Conservation (phyloP, 73 alveolate species). For the Paramecium sonneborni region DNA sequence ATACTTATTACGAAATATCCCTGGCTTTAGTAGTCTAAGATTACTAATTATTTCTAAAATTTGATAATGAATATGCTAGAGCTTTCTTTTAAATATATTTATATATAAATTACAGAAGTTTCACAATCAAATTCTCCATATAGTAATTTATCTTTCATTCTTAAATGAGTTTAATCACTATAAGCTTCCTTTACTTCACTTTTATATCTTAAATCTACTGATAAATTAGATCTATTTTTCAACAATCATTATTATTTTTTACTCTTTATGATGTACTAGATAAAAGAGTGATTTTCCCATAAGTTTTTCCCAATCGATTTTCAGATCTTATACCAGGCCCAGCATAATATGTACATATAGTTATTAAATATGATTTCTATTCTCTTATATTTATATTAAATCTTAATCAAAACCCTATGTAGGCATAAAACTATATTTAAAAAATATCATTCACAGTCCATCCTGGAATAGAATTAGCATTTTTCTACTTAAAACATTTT, state of each 20-base stretch:
- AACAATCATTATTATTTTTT: background rate
- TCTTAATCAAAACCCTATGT: background rate
- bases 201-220: slow-evolving; percentile 60
- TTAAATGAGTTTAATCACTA: slow-evolving; percentile 37
- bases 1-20: background rate
- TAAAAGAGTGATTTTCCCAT: slow-evolving; percentile 45
- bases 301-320: slow-evolving; percentile 47
- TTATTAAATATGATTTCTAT: slow-evolving; percentile 23
- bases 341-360: slow-evolving; percentile 56
- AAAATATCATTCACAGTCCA: background rate
- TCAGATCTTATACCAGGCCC: slow-evolving; percentile 64
- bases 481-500: slow-evolving; percentile 26
- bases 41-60: background rate
- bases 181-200: slow-evolving; percentile 53
- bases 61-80: background rate
- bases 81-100: background rate
- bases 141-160: background rate
- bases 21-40: background rate
- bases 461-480: slow-evolving; percentile 29
- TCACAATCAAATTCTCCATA: slow-evolving; percentile 23
- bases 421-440: background rate
- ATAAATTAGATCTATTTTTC: slow-evolving; percentile 37
- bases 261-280: slow-evolving; percentile 63
- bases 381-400: background rate
- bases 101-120: background rate